Evolutionary conservation across 2,329 filamentous ascomycete species (phyloP).

Genomic region (Exophiala xenobiotica): DNA sequence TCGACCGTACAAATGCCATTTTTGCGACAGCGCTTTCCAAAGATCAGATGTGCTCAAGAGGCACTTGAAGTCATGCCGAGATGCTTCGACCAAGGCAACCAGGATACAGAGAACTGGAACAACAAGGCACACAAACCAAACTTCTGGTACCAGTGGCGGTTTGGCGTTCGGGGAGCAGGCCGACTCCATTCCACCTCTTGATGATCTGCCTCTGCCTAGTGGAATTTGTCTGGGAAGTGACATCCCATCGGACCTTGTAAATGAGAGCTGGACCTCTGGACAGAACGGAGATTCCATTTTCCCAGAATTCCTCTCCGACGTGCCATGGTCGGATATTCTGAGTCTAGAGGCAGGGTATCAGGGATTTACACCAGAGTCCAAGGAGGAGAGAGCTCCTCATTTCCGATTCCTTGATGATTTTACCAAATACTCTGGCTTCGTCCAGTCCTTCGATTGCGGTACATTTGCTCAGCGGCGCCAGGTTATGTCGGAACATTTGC

Average conservation of each 20-base stretch:
- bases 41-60: conserved; percentile 41
- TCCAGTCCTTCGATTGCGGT: conserved; percentile 40
- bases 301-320: not conserved
- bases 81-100: not conserved
- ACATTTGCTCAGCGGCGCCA: conserved; percentile 36
- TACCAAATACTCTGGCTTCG: conserved; percentile 39
- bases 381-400: not conserved
- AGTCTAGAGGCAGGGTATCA: conserved; percentile 1
- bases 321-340: conserved; percentile 11
- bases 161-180: no score
- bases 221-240: no score
- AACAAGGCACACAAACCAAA: no score
- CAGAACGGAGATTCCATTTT: no score
- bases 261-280: no score
- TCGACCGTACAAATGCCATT: conserved; percentile 36
- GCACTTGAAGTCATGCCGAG: conserved; percentile 26
- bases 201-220: no score
- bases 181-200: no score
- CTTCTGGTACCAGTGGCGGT: no score
- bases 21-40: conserved; percentile 38
- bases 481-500: conserved; percentile 11
- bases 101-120: no score
- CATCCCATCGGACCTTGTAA: no score
- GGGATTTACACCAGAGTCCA: not conserved
- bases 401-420: conserved; percentile 37